A percentile compares a stretch with the other conserved stretches of the same genome.
phyloP scores from a whole-genome alignment of 768 basidiomycete genomes.

The Kockovaella imperatae region DNA sequence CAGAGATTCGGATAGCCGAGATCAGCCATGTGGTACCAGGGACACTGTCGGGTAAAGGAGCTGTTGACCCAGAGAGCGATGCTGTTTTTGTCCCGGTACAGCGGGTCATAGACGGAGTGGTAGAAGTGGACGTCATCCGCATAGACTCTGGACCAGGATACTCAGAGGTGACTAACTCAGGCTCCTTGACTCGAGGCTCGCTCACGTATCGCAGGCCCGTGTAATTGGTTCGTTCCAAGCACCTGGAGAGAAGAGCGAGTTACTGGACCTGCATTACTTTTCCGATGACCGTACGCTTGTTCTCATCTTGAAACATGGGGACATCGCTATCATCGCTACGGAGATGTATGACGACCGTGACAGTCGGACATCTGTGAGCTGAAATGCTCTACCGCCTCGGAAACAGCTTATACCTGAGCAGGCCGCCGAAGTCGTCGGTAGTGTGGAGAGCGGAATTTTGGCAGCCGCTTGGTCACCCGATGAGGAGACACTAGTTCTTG shows the following conservation, averaged over 20 bases:
- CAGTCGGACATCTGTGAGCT: too few species aligned
- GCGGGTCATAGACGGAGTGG: slow-evolving; percentile 46
- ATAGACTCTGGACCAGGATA: slow-evolving; percentile 5
- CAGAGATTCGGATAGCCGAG: neutral
- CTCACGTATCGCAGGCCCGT: slow-evolving; percentile 15
- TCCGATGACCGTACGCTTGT: slow-evolving; percentile 63
- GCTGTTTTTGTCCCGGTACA: slow-evolving; percentile 57
- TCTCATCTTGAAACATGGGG: slow-evolving; percentile 66
- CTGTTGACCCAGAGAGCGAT: slow-evolving; percentile 35
- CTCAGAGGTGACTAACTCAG: slow-evolving; percentile 13
- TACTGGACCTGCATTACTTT: slow-evolving; percentile 61
- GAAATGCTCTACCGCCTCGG: too few species aligned
- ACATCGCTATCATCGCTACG: slow-evolving; percentile 73
- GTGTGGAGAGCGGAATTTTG: slow-evolving; percentile 72
- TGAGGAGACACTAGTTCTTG: slow-evolving; percentile 70
- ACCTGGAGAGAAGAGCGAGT: slow-evolving; percentile 41
- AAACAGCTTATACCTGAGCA: too few species aligned
- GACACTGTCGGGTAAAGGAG: neutral
- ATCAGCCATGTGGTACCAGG: neutral
- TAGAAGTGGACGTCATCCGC: slow-evolving; percentile 56
- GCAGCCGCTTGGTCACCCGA: slow-evolving; percentile 88
- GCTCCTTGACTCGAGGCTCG: neutral
- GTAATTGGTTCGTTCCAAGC: slow-evolving; percentile 24
- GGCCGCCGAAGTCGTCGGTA: slow-evolving; percentile 76
- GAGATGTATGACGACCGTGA: too few species aligned